phyloP scores from a whole-genome alignment of 345 rosid genomes.

The Gossypium rotundifolium region DNA sequence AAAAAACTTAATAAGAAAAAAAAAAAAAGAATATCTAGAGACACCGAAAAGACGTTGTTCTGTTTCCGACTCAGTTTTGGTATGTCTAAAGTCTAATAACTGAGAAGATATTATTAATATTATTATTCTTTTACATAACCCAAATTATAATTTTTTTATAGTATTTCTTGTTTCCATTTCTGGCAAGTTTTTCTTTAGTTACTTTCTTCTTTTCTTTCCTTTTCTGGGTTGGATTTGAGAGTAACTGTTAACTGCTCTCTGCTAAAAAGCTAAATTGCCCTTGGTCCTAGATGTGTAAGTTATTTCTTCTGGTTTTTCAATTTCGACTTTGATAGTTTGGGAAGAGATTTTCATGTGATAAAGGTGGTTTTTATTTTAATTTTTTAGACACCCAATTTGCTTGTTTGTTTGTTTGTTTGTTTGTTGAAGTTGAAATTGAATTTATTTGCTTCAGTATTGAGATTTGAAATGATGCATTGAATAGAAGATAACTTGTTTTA shows the following conservation, averaged over 20 bases:
- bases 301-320: no score
- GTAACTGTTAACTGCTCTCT: not conserved
- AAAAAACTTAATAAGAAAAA: not conserved
- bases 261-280: not conserved
- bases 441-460: not conserved
- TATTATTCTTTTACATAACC: not conserved
- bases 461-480: not conserved
- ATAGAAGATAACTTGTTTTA: not conserved
- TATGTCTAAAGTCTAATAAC: not conserved
- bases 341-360: not conserved
- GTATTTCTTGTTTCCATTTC: conserved; percentile 23
- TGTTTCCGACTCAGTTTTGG: not conserved
- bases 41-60: conserved; percentile 1
- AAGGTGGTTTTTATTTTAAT: not conserved
- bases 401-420: not conserved
- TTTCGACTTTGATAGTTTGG: not conserved
- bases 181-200: conserved; percentile 23
- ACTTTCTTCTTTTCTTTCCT: conserved; percentile 17
- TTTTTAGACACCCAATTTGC: not conserved
- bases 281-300: conserved; percentile 4
- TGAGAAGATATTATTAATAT: not conserved
- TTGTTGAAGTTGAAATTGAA: not conserved
- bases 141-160: conserved; percentile 11
- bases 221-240: not conserved
- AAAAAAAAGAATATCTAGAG: not conserved